Base-by-base conservation (phyloP, 495 filamentous ascomycete genomes). In the Echria macrotheca region DNA sequence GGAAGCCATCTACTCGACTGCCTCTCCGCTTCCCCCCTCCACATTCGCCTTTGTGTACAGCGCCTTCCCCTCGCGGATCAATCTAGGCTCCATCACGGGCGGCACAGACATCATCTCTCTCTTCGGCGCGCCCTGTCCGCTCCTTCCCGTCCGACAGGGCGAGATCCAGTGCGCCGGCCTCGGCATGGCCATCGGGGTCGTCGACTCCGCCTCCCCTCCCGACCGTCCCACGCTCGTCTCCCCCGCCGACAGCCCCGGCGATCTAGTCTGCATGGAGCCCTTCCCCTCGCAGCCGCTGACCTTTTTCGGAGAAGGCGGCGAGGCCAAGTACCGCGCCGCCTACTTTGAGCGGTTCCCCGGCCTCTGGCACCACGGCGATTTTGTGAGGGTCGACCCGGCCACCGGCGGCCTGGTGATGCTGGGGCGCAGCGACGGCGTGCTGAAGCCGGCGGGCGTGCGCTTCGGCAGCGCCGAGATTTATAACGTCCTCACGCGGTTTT, bases 311-410 rank as follows among this genome's bases (percentile, higher is more conserved):
- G 59, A 70, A 0, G 70, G 68, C 2, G 89, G 90, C n/a, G 71
- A 76, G 9, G 75, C 78, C 17, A 82, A 85, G 58, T 97, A 97
- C 67, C 74, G 73, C 35, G 80, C 78, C 42, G 86, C 81, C 56
- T 98, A 98, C 65, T 98, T 98, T 56, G 86, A 91, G 47, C 77
- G 79, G 10, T 96, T 96, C 57, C 66, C 62, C 7, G 60, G 63
- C 2, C 69, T 95, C 19, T 97, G 91, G 93, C 89, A 95, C 64
- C 93, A 98, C 61, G 93, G 93, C 2, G 93, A 98, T 62, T 96
- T 95, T 58, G 78, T 96, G 11, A 79, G 84, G 19, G 73, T 96
- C 55, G 82, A 87, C 56, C 78, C 80, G 0, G 53, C 73, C 14
- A 91, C 87, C 0, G 84, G 87, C 9, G 90, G 89, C 0, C 63